Evolutionary conservation across 2,329 filamentous ascomycete genomes (phyloP), one percentile per base, ranked within the genome.

Genomic region (Mycosphaerella arachidis): DNA sequence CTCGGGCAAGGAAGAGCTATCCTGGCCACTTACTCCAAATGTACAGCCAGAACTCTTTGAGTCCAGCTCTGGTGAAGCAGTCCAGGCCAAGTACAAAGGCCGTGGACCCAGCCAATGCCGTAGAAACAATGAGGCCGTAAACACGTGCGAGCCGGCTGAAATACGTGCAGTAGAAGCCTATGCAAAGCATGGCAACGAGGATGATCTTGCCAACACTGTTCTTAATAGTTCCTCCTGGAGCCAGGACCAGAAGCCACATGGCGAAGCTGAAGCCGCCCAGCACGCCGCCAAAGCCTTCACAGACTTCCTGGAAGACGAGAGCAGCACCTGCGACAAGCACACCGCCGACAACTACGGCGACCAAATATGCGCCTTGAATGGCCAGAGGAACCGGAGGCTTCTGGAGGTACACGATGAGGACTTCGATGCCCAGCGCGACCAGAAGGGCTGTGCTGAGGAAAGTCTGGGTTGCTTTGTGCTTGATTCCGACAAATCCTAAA

Each of bases 21-120:
- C 29, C 57, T 48, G 24, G 35, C 4, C 16, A 72, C 81, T 74
- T 72, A 85, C 83, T 79, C 93, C 93, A 97, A 40, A 96, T 81
- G 72, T 95, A 97, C 6, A 91, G 83, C 93, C 93, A 97, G 67
- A 97, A 97, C 73, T 97, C 93, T 74, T 96, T 97, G 68, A 96
- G 78, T 0, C 93, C 93, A n/a, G 92, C 91, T 63, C 86, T 82
- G 69, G 87, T 93, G 68, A 93, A 95, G 74, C 91, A 96, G 73
- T 97, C 93, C 59, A 97, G 89, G 2, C 93, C 93, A 2, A 97
- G 76, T 13, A 96, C 84, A 0, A 88, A 81, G 3, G 85, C 85
- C 0, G 91, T 96, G 3, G 91, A 88, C 7, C 93, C 93, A 4
- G 86, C 82, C 71, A 97, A 95, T 0, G 92, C 85, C 12, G 91